Base-by-base conservation (phyloP, 805 yeast species). In the Candida dajiaensis region DNA sequence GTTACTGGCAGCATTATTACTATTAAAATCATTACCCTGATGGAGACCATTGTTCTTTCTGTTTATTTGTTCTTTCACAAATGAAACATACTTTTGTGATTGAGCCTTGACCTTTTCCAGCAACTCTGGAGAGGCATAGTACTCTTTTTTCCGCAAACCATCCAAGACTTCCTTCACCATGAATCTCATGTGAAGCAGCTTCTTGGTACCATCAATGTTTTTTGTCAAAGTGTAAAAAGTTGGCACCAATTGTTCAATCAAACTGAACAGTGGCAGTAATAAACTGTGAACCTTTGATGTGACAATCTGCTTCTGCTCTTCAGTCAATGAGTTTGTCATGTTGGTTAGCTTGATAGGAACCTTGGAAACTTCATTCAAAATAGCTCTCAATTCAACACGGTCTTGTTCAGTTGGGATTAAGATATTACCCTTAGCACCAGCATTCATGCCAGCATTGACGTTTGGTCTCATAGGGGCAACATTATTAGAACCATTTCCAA, bases 101-200 rank as follows among this genome's bases (percentile, higher is more conserved):
- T 89, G 95, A 41, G 72, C 68, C 50, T 83, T 80, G 46, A 89
- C 74, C 63, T 81, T 83, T 39, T 80, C 86, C 44, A 87, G 69
- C 37, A 86, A 71, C 41, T 81, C 87, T 15, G 85, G 84, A n/a
- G 80, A 78, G 1, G 90, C 90, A 51, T 81, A 76, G 58, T 76
- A 88, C 20, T 75, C 70, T 5, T 83, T 83, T 51, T 78, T 72
- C 48, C 81, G 76, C 53, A 88, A 70, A 40, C 77, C 81, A 43
- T 87, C 94, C 54, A 83, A 67, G 50, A 88, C 85, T 59, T 83
- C 85, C 57, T 80, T 83, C 39, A 87, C 80, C 83, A 88, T 83
- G 50, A 80, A 75, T 64, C 88, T 82, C 73, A 86, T 78, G 60
- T 85, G 90, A 49, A 89, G 73, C 49, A 89, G 75, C 54, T 86